These are phyloP conservation scores for Apiosordaria backusii DNA, from an alignment of 495 filamentous ascomycete genomes.

Conservation along the genomic window DNA sequence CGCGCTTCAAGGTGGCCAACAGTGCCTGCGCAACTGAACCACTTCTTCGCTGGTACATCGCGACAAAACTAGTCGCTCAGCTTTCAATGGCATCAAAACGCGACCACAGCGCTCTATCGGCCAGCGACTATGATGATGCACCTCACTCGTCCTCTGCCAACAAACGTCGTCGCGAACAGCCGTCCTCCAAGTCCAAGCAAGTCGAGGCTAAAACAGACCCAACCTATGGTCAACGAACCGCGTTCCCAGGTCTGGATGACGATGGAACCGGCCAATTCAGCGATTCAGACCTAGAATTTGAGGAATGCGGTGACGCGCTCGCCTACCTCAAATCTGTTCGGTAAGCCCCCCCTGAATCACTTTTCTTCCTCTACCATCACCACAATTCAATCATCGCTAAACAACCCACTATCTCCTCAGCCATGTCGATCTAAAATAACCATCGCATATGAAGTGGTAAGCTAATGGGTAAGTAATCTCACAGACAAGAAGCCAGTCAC, in stretches of 20 bases:
- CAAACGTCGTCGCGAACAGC: slow-evolving; percentile 25
- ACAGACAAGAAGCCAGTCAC: slow-evolving; percentile 66
- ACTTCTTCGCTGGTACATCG: neutral
- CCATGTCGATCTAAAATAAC: slow-evolving; percentile 9
- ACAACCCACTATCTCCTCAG: slow-evolving; percentile 17
- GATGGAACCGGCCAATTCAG: slow-evolving; percentile 29
- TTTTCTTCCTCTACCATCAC: slow-evolving; percentile 15
- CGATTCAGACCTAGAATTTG: slow-evolving; percentile 53
- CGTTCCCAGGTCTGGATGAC: slow-evolving; percentile 70
- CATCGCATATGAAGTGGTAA: slow-evolving; percentile 35
- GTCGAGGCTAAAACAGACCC: slow-evolving; percentile 49
- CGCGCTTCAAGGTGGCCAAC: neutral
- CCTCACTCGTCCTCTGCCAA: slow-evolving; percentile 27
- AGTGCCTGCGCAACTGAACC: neutral
- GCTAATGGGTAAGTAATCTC: slow-evolving; percentile 27
- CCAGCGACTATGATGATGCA: slow-evolving; percentile 14
- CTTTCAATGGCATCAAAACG: slow-evolving; percentile 34
- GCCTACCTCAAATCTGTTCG: slow-evolving; percentile 77
- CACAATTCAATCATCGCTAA: slow-evolving; percentile 32
- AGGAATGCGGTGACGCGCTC: slow-evolving; percentile 60
- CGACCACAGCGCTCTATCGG: slow-evolving; percentile 10
- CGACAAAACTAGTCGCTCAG: neutral
- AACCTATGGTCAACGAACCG: slow-evolving; percentile 70
- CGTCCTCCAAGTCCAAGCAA: slow-evolving; percentile 20
- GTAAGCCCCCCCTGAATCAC: slow-evolving; percentile 51